These are phyloP conservation scores for Pichia sp. DNA, from an alignment of 1,139 yeast genomes.

Conservation along the genomic window DNA sequence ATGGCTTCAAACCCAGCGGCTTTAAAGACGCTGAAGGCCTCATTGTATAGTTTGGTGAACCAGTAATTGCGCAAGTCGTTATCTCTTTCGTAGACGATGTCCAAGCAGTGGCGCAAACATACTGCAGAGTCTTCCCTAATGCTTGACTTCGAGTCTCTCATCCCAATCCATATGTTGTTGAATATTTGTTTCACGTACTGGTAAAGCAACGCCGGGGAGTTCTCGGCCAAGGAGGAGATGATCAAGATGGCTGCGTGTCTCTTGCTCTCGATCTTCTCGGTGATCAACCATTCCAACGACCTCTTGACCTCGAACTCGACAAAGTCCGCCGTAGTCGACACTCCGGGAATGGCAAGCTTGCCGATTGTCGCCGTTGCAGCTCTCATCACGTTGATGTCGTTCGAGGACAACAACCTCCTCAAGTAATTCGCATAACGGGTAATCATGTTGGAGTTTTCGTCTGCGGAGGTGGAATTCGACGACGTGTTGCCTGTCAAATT, in stretches of 20 bases:
- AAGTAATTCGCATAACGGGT: slow-evolving; percentile 87
- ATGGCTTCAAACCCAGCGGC: slow-evolving; percentile 15
- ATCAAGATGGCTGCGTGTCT: slow-evolving; percentile 90
- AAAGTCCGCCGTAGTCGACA: slow-evolving; percentile 83
- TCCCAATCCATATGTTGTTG: slow-evolving; percentile 82
- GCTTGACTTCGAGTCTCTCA: slow-evolving; percentile 70
- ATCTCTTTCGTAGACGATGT: slow-evolving; percentile 77
- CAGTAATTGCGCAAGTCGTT: slow-evolving; percentile 65
- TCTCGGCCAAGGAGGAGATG: slow-evolving; percentile 76
- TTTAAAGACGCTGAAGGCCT: slow-evolving; percentile 31
- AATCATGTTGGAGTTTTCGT: slow-evolving; percentile 82
- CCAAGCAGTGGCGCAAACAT: slow-evolving; percentile 72
- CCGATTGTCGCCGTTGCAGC: slow-evolving; percentile 86
- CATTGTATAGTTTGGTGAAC: slow-evolving; percentile 56
- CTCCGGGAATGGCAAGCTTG: slow-evolving; percentile 83
- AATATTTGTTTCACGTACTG: slow-evolving; percentile 74
- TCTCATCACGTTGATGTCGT: slow-evolving; percentile 78
- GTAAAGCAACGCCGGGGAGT: slow-evolving; percentile 81
- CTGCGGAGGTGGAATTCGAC: slow-evolving; percentile 44
- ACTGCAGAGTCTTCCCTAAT: slow-evolving; percentile 83
- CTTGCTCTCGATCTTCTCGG: slow-evolving; percentile 75
- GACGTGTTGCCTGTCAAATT: not conserved
- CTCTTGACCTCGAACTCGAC: slow-evolving; percentile 89
- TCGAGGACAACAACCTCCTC: slow-evolving; percentile 74
- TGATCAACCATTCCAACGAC: slow-evolving; percentile 84